Evolutionary conservation across 768 basidiomycete genomes (phyloP).

Genomic region (Boletus pseudopeckii): DNA sequence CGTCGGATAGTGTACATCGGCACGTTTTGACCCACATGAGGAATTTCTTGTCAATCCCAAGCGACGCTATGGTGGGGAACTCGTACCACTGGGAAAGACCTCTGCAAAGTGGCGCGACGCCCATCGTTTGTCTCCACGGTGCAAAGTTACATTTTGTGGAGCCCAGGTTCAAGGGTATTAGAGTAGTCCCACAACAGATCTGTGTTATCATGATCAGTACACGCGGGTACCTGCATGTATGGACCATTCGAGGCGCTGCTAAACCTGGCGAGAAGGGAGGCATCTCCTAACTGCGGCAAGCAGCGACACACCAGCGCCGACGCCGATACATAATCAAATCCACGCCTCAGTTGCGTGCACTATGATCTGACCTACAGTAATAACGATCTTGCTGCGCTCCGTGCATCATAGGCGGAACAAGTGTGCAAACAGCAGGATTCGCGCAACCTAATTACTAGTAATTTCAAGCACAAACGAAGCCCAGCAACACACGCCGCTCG

Average conservation of each 20-base stretch:
- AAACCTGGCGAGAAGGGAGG: neutral
- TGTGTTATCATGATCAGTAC: constrained; percentile 13
- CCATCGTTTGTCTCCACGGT: neutral
- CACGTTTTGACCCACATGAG: constrained; percentile 6
- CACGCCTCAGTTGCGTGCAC: too few species aligned
- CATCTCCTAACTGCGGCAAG: constrained; percentile 13
- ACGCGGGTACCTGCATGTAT: constrained; percentile 9
- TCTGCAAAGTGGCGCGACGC: neutral
- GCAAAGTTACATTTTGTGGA: constrained; percentile 2
- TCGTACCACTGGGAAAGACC: too few species aligned
- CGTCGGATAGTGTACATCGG: constrained; percentile 3
- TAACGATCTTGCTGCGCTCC: neutral
- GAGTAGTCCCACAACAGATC: constrained; percentile 4
- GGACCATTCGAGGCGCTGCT: neutral
- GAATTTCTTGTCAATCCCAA: neutral
- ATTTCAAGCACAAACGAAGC: neutral
- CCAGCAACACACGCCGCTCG: neutral
- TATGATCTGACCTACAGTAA: too few species aligned
- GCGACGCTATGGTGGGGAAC: constrained; percentile 6
- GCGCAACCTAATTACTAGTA: constrained; percentile 4
- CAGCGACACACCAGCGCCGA: too few species aligned
- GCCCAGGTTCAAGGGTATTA: constrained; percentile 23
- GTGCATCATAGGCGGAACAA: neutral
- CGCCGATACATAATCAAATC: neutral
- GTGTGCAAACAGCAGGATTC: too few species aligned